These are phyloP conservation scores for Pholiota microspora DNA, from an alignment of 768 basidiomycete genomes.

Conservation along the genomic window DNA sequence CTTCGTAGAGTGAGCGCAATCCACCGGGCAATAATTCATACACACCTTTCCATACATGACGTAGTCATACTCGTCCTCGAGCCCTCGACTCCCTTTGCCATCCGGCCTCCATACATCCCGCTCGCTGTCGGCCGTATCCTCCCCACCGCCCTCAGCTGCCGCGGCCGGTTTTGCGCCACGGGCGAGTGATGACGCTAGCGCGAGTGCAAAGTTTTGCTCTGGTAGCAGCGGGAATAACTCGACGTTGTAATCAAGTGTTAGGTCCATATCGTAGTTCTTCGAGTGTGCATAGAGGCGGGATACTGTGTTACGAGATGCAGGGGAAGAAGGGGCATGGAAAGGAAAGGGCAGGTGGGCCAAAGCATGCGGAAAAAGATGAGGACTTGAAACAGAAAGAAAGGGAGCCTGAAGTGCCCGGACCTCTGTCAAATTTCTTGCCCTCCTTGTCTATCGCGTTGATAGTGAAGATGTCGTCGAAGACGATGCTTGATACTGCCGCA, in stretches of 20 bases:
- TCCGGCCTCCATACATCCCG: constrained; percentile 83
- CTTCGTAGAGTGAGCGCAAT: constrained; percentile 34
- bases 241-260: constrained; percentile 92
- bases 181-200: constrained; percentile 78
- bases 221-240: constrained; percentile 79
- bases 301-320: constrained; percentile 45
- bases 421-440: constrained; percentile 98
- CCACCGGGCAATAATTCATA: not conserved
- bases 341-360: too few species aligned
- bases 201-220: constrained; percentile 78
- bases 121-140: constrained; percentile 55
- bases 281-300: constrained; percentile 89
- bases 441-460: constrained; percentile 84
- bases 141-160: constrained; percentile 46
- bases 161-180: constrained; percentile 47
- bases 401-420: constrained; percentile 43
- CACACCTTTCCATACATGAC: constrained; percentile 98
- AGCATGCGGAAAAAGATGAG: constrained; percentile 13
- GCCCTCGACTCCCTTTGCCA: constrained; percentile 69
- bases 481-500: constrained; percentile 63
- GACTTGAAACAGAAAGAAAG: constrained; percentile 6
- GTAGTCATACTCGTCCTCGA: constrained; percentile 97
- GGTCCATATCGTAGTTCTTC: constrained; percentile 87
- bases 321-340: too few species aligned
- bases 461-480: constrained; percentile 93